Conservation (phyloP, 345 rosid genomes). For the Eutrema yunnanense region DNA sequence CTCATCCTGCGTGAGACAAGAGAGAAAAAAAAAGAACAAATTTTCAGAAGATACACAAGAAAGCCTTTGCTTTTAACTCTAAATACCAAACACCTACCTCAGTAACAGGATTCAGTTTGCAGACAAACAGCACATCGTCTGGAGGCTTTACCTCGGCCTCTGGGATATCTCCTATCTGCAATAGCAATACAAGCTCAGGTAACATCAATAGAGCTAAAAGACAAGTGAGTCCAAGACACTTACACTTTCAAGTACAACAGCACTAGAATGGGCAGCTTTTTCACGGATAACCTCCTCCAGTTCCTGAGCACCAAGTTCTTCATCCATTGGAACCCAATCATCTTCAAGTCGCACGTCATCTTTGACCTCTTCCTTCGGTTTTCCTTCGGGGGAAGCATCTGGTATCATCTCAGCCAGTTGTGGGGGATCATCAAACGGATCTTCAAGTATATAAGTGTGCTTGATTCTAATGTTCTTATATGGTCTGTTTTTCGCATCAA, state of each 20-base stretch:
- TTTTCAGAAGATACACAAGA: neutral
- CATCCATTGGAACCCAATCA: conserved; percentile 98
- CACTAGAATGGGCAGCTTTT: conserved; percentile 88
- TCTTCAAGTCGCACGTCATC: conserved; percentile 91
- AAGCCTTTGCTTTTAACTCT: neutral
- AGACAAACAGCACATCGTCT: conserved; percentile 89
- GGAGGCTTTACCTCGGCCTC: conserved; percentile 73
- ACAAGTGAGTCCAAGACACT: conserved; percentile 11
- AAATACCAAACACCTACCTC: conserved; percentile 55
- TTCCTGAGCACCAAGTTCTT: conserved; percentile 55
- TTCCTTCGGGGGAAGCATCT: conserved; percentile 88
- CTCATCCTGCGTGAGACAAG: conserved; percentile 66
- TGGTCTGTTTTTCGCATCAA: conserved; percentile 77
- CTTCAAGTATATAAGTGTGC: conserved; percentile 72
- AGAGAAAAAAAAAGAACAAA: neutral
- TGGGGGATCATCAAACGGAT: conserved; percentile 88
- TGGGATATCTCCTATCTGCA: conserved; percentile 15
- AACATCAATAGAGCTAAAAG: neutral
- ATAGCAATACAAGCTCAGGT: neutral
- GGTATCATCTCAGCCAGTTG: conserved; percentile 74
- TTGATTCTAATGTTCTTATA: conserved; percentile 80
- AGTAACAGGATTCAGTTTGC: conserved; percentile 96
- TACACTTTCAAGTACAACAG: conserved; percentile 97
- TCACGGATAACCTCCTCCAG: conserved; percentile 72
- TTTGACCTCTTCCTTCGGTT: conserved; percentile 86